Evolutionary conservation across 805 yeast species (phyloP).

Genomic region (Pichia pseudocactophila): DNA sequence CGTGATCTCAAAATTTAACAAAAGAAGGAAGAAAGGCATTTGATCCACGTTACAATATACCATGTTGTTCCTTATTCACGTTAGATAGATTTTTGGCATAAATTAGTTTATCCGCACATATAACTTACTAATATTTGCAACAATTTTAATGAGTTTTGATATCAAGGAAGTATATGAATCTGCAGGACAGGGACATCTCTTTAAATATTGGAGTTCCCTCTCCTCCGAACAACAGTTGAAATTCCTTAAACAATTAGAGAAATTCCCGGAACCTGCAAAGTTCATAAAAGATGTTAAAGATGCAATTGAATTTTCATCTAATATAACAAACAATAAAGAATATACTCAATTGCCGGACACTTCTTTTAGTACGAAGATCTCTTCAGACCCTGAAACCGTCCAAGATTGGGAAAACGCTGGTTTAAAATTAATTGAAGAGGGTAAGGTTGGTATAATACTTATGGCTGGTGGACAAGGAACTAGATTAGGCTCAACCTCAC

Average conservation of each 20-base stretch:
- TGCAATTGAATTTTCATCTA: constrained; percentile 35
- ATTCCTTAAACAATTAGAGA: constrained; percentile 34
- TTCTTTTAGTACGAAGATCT: constrained; percentile 42
- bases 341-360: constrained; percentile 46
- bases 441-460: constrained; percentile 79
- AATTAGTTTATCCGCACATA: no score
- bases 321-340: constrained; percentile 16
- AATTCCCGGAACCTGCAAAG: constrained; percentile 33
- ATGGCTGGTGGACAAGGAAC: constrained; percentile 99
- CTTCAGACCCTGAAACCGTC: constrained; percentile 23
- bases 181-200: constrained; percentile 48
- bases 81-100: no score
- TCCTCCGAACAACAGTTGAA: constrained; percentile 26
- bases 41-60: no score
- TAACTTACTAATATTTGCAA: background rate
- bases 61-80: no score
- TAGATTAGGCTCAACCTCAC: constrained; percentile 78
- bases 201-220: constrained; percentile 38
- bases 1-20: no score
- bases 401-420: constrained; percentile 39
- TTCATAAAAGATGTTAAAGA: constrained; percentile 34
- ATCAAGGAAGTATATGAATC: constrained; percentile 24
- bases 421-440: constrained; percentile 52
- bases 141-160: background rate
- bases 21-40: no score